Evolutionary conservation across 495 filamentous ascomycete genomes (phyloP).

Genomic region (Neurospora africana): DNA sequence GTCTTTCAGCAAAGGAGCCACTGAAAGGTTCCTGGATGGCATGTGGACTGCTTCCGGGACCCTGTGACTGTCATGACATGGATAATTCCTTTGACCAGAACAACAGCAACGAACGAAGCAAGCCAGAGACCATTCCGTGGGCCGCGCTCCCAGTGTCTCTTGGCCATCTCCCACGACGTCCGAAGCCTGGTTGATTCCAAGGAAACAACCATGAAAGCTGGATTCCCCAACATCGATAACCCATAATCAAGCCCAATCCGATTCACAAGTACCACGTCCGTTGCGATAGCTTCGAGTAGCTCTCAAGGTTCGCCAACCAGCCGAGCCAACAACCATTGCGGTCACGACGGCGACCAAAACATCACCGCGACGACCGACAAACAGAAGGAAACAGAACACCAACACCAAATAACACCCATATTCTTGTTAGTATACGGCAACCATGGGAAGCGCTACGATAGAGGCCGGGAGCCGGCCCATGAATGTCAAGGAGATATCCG

Average conservation of each 20-base stretch:
- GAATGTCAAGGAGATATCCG: slow-evolving; percentile 60
- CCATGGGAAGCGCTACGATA: neutral
- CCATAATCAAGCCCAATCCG: neutral
- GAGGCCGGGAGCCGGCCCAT: slow-evolving; percentile 39
- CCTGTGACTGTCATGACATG: neutral
- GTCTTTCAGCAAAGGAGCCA: neutral
- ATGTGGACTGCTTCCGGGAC: neutral
- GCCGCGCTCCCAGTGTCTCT: neutral
- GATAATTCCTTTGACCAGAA: neutral
- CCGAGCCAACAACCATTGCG: neutral
- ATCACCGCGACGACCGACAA: neutral
- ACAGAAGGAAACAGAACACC: neutral
- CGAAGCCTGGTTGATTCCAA: neutral
- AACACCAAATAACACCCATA: neutral
- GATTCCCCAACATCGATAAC: neutral
- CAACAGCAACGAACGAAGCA: too few relatives aligned
- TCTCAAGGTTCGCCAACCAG: neutral
- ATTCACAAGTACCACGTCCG: neutral
- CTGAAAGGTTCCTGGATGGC: neutral
- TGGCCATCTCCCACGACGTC: neutral
- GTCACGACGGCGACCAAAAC: neutral
- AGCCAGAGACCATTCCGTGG: neutral
- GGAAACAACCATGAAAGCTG: neutral
- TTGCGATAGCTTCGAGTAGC: neutral
- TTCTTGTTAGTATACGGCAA: neutral